phyloP scores from a whole-genome alignment of 2,329 filamentous ascomycete species.

The Daldinia eschscholtzii region DNA sequence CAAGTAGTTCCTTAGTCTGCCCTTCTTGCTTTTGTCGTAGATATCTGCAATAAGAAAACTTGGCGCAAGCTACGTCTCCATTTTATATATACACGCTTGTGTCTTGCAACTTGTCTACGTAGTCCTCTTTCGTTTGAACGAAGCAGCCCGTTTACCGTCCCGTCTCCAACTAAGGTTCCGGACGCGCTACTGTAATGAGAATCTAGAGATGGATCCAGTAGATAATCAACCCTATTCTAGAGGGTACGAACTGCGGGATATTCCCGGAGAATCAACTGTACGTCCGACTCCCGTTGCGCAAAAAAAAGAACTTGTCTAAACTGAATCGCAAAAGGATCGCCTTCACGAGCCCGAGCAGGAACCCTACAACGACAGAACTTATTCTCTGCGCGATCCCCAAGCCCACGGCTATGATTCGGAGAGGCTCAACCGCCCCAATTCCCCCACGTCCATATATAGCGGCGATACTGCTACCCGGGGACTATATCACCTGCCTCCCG shows the following conservation, averaged over 20 bases:
- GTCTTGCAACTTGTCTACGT: background rate
- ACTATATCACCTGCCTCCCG: background rate
- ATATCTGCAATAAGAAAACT: conserved; percentile 8
- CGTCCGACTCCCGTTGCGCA: background rate
- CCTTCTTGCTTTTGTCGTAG: background rate
- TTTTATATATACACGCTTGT: background rate
- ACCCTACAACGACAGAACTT: background rate
- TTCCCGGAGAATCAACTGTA: conserved; percentile 14
- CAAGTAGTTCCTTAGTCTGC: conserved; percentile 6
- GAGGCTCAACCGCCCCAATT: background rate
- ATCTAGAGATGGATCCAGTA: conserved; percentile 1
- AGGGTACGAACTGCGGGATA: conserved; percentile 18
- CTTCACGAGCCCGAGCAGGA: background rate
- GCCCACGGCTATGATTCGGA: background rate
- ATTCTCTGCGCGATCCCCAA: background rate
- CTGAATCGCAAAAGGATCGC: background rate
- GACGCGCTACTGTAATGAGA: conserved; percentile 12
- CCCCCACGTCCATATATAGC: background rate
- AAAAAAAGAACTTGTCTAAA: background rate
- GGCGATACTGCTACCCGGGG: background rate
- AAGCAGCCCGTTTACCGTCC: background rate
- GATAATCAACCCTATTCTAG: conserved; percentile 15
- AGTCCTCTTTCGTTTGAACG: background rate
- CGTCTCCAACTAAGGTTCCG: background rate
- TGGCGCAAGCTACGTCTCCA: background rate